Base-by-base conservation (phyloP, 1,284 basidiomycete species). In the Gymnopus androsaceus region DNA sequence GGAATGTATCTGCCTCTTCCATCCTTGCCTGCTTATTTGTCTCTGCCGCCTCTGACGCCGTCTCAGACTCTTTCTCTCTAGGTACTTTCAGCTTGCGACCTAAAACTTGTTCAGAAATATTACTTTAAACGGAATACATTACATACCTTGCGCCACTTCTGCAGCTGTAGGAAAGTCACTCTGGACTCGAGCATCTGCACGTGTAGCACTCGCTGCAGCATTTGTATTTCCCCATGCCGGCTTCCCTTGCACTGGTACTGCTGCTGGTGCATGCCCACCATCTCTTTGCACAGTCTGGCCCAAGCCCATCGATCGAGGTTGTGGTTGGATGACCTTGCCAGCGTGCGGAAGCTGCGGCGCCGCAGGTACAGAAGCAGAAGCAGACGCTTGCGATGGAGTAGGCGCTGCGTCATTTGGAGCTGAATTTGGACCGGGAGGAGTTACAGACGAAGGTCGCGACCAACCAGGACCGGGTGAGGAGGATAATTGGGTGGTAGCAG, bases 121-220 rank as follows among this genome's bases (percentile, higher is more conserved):
- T 47, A 59, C 21, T 28, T 28, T 11, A 44, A 33, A 41, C 36
- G 21, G 55, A 25, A 27, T 42, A 59, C 34, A 47, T 45, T 11
- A 68, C 81, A 61, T 64, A 86, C 90, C 88, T 74, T 88, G 86
- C 8, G 90, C 90, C 41, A 92, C 93, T 73, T 97, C 94, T 46
- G 92, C 93, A 47, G 94, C 93, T 3, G 94, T 97, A 3, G 94
- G 95, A 67, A 97, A 97, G 60, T 94, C 91, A 58, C 70, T 78
- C 34, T 75, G 70, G 19, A 73, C 69, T 46, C 69, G 69, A 51
- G 72, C 71, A 50, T 83, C 80, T 6, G 72, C 64, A 33, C 71
- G 68, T 27, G 66, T 59, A 40, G 75, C 54, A 41, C 47, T 33
- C 38, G 68, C 40, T 17, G 66, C 60, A 41, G 72, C 54, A 63